These are phyloP conservation scores for Chalciporus piperatus DNA, from an alignment of 768 basidiomycete species.

Conservation along the genomic window DNA sequence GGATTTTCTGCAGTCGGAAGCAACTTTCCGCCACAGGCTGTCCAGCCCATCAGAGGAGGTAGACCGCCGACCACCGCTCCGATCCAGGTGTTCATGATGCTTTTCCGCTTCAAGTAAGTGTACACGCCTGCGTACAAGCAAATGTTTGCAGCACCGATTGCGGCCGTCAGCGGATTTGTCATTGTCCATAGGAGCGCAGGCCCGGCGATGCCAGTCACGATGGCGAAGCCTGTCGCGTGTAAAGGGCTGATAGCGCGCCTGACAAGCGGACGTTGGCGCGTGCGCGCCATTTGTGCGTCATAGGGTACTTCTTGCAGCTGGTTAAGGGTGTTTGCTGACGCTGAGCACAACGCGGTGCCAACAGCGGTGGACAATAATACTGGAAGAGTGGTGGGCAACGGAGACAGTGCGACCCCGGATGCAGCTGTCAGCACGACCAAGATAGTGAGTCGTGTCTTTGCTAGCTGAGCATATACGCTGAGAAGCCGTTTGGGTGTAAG, in stretches of 20 bases:
- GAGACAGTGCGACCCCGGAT: constrained; percentile 90
- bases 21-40: constrained; percentile 83
- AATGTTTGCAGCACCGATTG: constrained; percentile 82
- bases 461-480: constrained; percentile 73
- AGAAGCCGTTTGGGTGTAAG: constrained; percentile 54
- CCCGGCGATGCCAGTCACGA: constrained; percentile 74
- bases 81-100: constrained; percentile 87
- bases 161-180: constrained; percentile 84
- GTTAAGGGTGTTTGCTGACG: constrained; percentile 93
- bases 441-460: constrained; percentile 80
- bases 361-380: constrained; percentile 82
- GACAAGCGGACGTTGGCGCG: constrained; percentile 83
- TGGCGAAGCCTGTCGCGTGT: constrained; percentile 81
- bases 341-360: constrained; percentile 88
- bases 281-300: constrained; percentile 95
- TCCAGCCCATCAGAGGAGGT: constrained; percentile 98
- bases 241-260: constrained; percentile 78
- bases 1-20: constrained; percentile 64
- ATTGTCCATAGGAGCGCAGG: constrained; percentile 74
- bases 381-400: constrained; percentile 79
- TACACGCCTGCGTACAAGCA: constrained; percentile 88
- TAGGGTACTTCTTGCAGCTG: constrained; percentile 93
- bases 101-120: constrained; percentile 87
- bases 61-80: constrained; percentile 90
- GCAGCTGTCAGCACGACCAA: constrained; percentile 88